Base-by-base conservation (phyloP, 1,284 basidiomycete genomes). In the Naganishia albida region DNA sequence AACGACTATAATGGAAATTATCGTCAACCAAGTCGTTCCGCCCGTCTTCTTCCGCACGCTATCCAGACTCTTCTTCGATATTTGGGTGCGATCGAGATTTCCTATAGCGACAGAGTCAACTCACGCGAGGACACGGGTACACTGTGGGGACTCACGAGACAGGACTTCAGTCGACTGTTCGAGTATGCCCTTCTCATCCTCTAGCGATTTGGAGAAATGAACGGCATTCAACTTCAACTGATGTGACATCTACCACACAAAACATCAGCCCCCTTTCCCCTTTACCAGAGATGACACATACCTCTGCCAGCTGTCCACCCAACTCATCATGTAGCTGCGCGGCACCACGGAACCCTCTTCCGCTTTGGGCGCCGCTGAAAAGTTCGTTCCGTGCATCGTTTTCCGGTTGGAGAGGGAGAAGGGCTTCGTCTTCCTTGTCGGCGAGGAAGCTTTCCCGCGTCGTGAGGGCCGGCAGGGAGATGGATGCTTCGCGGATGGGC, bases 11-110 rank as follows among this genome's bases (percentile, higher is more conserved):
- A 78, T 71, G 4, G 77, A 70, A 1, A 75, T 75, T 1, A 80
- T 59, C 6, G 75, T 78, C 69, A 80, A 68, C 69, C 78, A 80
- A 4, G 79, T 80, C 50, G 78, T 80, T 6, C 75, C 70, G 48
- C 77, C 67, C 2, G 75, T 71, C 66, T 75, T 78, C 30, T 67
- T 69, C n/a, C 75, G 74, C 2, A 80, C 78, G 6, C 69, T 65
- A 7, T 75, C 71, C 12, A 80, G 70, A 18, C 72, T 68, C 44
- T 75, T 74, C 68, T 80, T 80, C 20, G 74, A 76, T 16, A 70
- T 65, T 26, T 71, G 69, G 7, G 78, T 80, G 1, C 70, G 53
- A 13, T 65, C 48, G 20, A 80, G 70, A 64, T 80, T 80, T n/a
- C 73, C 78, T 79, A 67, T 25, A 4, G 23, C 6, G 16, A 51